Conservation (phyloP, 2,329 filamentous ascomycete genomes). For the Talaromyces rugulosus region DNA sequence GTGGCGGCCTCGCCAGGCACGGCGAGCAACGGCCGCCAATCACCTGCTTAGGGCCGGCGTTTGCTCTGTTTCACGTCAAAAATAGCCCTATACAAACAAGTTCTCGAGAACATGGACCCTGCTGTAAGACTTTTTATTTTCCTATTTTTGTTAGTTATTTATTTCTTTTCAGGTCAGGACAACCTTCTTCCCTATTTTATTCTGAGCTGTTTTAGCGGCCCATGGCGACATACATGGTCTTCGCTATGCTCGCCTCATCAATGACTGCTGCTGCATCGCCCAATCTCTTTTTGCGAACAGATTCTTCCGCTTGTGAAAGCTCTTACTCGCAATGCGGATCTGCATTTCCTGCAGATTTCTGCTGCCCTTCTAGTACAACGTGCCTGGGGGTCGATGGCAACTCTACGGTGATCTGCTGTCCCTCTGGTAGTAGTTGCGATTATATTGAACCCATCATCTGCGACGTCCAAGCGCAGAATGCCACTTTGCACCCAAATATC, state of each 20-base stretch:
- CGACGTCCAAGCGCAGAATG: slow-evolving; percentile 39
- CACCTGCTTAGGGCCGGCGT: background rate
- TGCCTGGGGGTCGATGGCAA: slow-evolving; percentile 40
- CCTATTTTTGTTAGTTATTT: background rate
- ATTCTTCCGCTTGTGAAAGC: slow-evolving; percentile 22
- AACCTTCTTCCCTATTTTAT: too few relatives aligned
- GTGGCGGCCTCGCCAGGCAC: background rate
- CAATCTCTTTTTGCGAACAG: slow-evolving; percentile 20
- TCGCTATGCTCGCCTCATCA: slow-evolving; percentile 7
- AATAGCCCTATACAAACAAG: background rate
- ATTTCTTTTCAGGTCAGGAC: background rate
- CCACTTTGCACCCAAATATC: slow-evolving; percentile 31
- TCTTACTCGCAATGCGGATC: slow-evolving; percentile 31
- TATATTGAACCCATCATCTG: slow-evolving; percentile 42
- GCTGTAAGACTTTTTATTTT: too few relatives aligned
- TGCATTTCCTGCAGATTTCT: slow-evolving; percentile 40
- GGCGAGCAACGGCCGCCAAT: slow-evolving; percentile 1
- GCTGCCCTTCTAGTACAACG: slow-evolving; percentile 37
- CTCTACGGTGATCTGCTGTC: slow-evolving; percentile 45
- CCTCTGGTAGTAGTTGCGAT: slow-evolving; percentile 35
- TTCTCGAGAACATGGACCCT: slow-evolving; percentile 22
- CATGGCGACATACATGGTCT: slow-evolving; percentile 10
- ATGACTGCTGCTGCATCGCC: slow-evolving; percentile 17
- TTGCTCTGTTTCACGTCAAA: slow-evolving; percentile 5
- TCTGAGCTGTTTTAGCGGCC: background rate